A percentile compares a stretch with the other conserved stretches of the same genome.
Evolutionary conservation across 106 monocot genomes (phyloP).

Genomic region (Apostasia ramifera): DNA sequence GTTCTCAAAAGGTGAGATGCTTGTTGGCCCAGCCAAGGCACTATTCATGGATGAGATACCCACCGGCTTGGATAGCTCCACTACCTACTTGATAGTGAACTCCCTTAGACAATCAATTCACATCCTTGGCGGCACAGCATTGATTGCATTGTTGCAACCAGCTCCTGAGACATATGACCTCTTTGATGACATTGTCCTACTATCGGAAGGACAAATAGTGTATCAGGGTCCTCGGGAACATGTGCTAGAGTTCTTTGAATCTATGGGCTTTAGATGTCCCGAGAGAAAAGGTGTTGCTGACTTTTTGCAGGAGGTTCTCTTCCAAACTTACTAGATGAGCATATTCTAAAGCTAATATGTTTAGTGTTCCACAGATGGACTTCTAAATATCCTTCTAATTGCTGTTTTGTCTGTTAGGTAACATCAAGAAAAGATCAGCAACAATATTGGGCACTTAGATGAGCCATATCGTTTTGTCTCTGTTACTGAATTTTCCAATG

Average conservation of each 20-base stretch:
- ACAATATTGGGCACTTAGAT: constrained; percentile 32
- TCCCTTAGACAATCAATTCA: constrained; percentile 13
- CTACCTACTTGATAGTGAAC: constrained; percentile 22
- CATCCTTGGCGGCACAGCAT: constrained; percentile 10
- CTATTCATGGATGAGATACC: constrained; percentile 32
- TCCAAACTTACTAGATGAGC: neutral
- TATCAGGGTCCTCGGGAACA: constrained; percentile 19
- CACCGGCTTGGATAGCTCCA: constrained; percentile 25
- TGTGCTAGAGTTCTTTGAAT: constrained; percentile 16
- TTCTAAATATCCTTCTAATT: too few species aligned
- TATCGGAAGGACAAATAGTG: constrained; percentile 20
- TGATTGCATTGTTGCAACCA: constrained; percentile 16
- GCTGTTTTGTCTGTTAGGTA: neutral
- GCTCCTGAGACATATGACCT: constrained; percentile 22
- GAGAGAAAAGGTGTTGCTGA: constrained; percentile 29
- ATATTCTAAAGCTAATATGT: too few species aligned
- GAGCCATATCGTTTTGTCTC: constrained; percentile 35
- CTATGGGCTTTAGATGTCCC: constrained; percentile 24
- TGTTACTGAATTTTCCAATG: constrained; percentile 37
- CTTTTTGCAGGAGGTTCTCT: constrained; percentile 22
- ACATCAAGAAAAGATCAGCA: constrained; percentile 43
- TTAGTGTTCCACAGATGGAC: too few species aligned
- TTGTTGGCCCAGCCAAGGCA: constrained; percentile 25
- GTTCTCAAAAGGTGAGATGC: constrained; percentile 17
- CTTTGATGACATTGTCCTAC: constrained; percentile 25